phyloP scores from a whole-genome alignment of 192 early-diverging fungal genomes.

The Geranomyces michiganensis region DNA sequence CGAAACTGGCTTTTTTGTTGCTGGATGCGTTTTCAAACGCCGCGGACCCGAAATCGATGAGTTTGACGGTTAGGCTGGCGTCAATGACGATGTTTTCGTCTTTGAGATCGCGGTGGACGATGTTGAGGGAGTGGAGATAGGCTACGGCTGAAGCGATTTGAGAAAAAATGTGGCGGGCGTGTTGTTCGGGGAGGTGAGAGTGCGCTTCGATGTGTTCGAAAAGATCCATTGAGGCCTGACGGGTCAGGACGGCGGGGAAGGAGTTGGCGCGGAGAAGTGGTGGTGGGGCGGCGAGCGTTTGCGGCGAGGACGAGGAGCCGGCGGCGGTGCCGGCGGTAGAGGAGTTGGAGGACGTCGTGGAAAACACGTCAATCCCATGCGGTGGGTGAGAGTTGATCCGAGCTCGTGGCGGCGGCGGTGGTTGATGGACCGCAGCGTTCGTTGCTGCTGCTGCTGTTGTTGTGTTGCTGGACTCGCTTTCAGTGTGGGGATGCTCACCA shows the following conservation, averaged over 20 bases:
- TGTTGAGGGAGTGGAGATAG: slow-evolving; percentile 61
- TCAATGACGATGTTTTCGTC: slow-evolving; percentile 68
- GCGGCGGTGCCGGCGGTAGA: neutral
- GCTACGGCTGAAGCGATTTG: slow-evolving; percentile 71
- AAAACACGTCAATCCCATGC: neutral
- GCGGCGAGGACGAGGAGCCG: neutral
- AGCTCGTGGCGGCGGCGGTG: neutral
- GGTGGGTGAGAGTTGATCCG: neutral
- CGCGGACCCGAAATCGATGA: slow-evolving; percentile 72
- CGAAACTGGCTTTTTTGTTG: slow-evolving; percentile 34
- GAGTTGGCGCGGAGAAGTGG: slow-evolving; percentile 14
- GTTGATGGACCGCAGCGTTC: neutral
- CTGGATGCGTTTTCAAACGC: slow-evolving; percentile 32
- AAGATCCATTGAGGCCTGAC: slow-evolving; percentile 44
- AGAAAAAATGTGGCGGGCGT: slow-evolving; percentile 66
- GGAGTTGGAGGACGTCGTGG: neutral
- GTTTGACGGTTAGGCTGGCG: slow-evolving; percentile 43
- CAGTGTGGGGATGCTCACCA: neutral
- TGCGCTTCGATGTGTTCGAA: slow-evolving; percentile 73
- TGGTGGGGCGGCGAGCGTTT: neutral
- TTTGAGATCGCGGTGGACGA: slow-evolving; percentile 83
- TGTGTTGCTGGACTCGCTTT: neutral
- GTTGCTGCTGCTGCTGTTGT: too few relatives aligned
- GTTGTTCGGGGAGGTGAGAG: slow-evolving; percentile 60
- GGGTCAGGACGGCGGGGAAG: slow-evolving; percentile 9